These are phyloP conservation scores for Diaporthe amygdali DNA, from an alignment of 2,329 filamentous ascomycete genomes.

Conservation along the genomic window DNA sequence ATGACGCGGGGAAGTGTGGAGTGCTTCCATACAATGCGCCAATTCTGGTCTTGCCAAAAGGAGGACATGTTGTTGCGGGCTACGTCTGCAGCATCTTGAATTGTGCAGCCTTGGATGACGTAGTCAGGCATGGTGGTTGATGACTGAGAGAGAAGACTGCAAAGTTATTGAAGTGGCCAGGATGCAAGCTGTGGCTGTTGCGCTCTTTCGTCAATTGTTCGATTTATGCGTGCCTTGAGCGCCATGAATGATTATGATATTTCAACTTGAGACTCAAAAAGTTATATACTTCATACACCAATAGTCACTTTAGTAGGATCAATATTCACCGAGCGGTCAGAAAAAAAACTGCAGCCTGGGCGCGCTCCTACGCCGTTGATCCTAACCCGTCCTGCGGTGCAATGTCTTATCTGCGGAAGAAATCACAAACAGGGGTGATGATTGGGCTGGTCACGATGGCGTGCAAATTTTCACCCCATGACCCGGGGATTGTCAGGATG, in stretches of 20 bases:
- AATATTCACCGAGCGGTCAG: neutral
- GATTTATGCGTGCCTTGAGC: neutral
- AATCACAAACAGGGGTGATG: neutral
- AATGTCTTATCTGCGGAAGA: slow-evolving; percentile 10
- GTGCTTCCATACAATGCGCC: slow-evolving; percentile 24
- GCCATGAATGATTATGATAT: neutral
- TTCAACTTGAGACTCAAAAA: neutral
- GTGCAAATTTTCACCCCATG: neutral
- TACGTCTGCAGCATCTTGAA: slow-evolving; percentile 24
- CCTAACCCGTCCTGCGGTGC: neutral
- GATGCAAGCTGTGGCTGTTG: neutral
- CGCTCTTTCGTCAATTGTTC: neutral
- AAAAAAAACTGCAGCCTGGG: slow-evolving; percentile 2
- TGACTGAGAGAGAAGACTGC: neutral
- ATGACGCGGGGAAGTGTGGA: slow-evolving; percentile 14
- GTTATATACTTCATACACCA: neutral
- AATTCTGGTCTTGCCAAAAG: slow-evolving; percentile 30
- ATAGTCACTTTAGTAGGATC: neutral
- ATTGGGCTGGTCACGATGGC: neutral
- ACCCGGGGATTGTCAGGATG: neutral
- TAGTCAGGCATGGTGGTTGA: slow-evolving; percentile 8
- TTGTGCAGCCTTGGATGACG: slow-evolving; percentile 24
- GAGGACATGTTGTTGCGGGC: slow-evolving; percentile 30
- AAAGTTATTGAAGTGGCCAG: neutral
- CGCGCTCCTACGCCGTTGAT: neutral